Evolutionary conservation across 495 filamentous ascomycete species (phyloP), one percentile per base, ranked within the genome.

Genomic region (Margaritispora aquatica): DNA sequence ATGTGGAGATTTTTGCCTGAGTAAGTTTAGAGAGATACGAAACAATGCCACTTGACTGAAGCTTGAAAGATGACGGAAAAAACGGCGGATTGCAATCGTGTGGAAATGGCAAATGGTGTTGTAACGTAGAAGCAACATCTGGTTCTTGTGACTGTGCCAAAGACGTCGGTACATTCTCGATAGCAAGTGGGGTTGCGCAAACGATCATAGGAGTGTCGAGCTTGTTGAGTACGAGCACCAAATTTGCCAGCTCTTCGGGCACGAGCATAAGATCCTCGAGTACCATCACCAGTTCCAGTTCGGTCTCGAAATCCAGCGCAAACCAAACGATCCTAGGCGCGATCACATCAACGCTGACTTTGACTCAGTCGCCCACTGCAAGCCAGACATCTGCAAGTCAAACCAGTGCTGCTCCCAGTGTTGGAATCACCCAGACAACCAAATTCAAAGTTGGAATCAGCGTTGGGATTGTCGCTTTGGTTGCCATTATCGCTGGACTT

Each of bases 1-100:
- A 36, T 74, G 72, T 38, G 71, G 72, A 2, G 62, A 59, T 26
- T 66, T 64, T 50, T 74, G 72, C 31, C 58, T 72, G 2, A 57
- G 71, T 74, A 58, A 15, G 69, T 55, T n/a, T 26, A 29, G 36
- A 52, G 11, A 50, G 65, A 26, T 68, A 64, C 34, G 23, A 13
- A 13, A 13, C 13, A 13, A 34, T 13, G 29, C 29, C 13, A 34
- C 29, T 34, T 34, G 29, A 13, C 29, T 34, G 13, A 34, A 34
- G 29, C 5, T 34, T 34, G 29, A 5, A 3, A 44, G 38, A 44
- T 44, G 38, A 44, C 19, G 38, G 38, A 44, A 44, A 44, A 17
- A 44, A 44, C 15, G 38, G 38, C 15, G 11, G 59, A 1, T 57
- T 74, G 0, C 50, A 59, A 2, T 66, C 63, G 2, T 74, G 71